phyloP scores from a whole-genome alignment of 2,329 filamentous ascomycete species.

The Penicillium sp. region DNA sequence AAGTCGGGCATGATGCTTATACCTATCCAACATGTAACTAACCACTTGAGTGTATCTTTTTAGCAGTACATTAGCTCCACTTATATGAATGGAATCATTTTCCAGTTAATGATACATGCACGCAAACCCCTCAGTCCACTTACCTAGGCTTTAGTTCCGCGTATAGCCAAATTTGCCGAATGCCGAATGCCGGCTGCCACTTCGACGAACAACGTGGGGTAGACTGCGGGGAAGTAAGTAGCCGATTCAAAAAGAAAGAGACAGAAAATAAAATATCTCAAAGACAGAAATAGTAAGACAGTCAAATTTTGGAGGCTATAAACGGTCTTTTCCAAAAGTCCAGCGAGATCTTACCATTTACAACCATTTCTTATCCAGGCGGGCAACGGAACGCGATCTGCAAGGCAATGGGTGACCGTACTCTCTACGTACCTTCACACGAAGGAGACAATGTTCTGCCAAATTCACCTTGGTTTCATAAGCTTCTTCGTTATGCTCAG shows the following conservation, averaged over 20 bases:
- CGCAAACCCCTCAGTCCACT: background rate
- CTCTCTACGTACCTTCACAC: slow-evolving; percentile 34
- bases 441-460: slow-evolving; percentile 35
- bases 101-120: background rate
- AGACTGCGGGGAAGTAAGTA: slow-evolving; percentile 22
- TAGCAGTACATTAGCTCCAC: background rate
- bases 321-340: background rate
- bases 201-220: slow-evolving; percentile 11
- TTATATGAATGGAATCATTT: background rate
- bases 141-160: slow-evolving; percentile 1
- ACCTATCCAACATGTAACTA: background rate
- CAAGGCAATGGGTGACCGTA: slow-evolving; percentile 28
- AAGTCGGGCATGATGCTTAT: slow-evolving; percentile 51
- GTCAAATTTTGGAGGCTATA: background rate
- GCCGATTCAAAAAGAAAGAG: slow-evolving; percentile 14
- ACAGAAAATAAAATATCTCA: background rate
- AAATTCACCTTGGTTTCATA: slow-evolving; percentile 38
- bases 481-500: slow-evolving; percentile 36
- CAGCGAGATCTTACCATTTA: background rate
- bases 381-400: too few species aligned
- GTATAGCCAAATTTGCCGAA: slow-evolving; percentile 16
- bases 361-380: too few species aligned
- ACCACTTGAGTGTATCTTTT: too few species aligned
- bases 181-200: slow-evolving; percentile 21
- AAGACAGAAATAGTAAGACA: background rate